Base-by-base conservation (phyloP, 1,139 yeast species). In the Sugiyamaella xylanicola region DNA sequence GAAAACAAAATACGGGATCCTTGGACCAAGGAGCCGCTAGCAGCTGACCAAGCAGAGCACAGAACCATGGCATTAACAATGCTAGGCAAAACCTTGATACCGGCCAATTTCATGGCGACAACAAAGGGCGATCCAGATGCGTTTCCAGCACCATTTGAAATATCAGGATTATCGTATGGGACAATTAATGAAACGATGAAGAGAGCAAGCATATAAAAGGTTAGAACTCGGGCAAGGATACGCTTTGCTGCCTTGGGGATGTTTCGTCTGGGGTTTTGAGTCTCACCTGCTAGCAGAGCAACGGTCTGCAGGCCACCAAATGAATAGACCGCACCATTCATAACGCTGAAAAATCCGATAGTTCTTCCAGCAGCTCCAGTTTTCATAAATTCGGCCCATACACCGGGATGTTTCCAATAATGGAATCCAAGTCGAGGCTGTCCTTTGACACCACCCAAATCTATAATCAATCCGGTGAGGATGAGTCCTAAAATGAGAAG, bases 281-380 rank as follows among this genome's bases (percentile, higher is more conserved):
- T 83, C 72, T 90, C 96, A 17, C 95, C 90, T 37, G 95, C 91
- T 17, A 95, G 91, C 61, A 90, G 76, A 56, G 95, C 95, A 56
- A 86, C 86, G 67, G 86, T 77, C 72, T 88, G 96, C 53, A 87
- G 82, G 65, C 95, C 95, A 54, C 92, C 91, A 66, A 87, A 86
- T 3, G 96, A 84, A 72, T 89, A 91, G 4, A 96, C 95, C 27
- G 96, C 95, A 32, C 85, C 82, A 53, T 90, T 90, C 65, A 91
- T 87, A 32, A 87, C 87, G 13, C 88, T 76, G 65, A 90, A 82
- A 27, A 89, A 83, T 62, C 97, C 97, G 13, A 32, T 32, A 8
- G 37, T 32, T 32, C 37, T 8, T 32, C 37, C 37, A 32, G 37
- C 37, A 32, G 37, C 37, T 8, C 37, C 37, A 13, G 37, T 32